Evolutionary conservation across 192 early-diverging fungal species (phyloP).

Genomic region (Neocallimastix lanati): DNA sequence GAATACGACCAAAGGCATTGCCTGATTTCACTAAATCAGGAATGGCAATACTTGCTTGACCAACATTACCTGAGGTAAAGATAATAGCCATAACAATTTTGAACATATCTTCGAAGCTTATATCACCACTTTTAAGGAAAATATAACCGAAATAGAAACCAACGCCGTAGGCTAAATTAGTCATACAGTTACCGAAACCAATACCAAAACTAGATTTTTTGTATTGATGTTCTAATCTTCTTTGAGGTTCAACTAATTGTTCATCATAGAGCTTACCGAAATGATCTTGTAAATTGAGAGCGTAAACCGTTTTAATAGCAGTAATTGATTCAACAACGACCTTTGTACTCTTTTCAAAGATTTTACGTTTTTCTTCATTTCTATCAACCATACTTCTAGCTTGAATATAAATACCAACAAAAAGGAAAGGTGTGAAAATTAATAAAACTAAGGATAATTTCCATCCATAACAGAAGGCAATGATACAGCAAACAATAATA

Average conservation of each 20-base stretch:
- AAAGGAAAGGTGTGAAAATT: conserved; percentile 47
- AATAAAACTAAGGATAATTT: conserved; percentile 42
- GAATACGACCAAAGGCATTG: neutral
- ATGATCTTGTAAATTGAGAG: conserved; percentile 38
- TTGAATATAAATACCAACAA: conserved; percentile 40
- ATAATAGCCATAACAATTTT: neutral
- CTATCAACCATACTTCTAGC: conserved; percentile 21
- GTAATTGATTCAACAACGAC: conserved; percentile 68
- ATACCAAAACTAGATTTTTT: neutral
- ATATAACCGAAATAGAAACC: neutral
- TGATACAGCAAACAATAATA: conserved; percentile 9
- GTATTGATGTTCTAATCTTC: neutral
- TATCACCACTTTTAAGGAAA: neutral
- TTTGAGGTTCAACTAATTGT: neutral
- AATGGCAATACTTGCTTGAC: neutral
- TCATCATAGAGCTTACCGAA: conserved; percentile 16
- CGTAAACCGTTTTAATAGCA: conserved; percentile 67
- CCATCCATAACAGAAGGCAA: conserved; percentile 41
- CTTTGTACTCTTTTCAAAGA: conserved; percentile 45
- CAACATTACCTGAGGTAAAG: neutral
- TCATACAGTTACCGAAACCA: neutral
- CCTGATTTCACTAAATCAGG: neutral
- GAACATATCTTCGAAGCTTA: neutral
- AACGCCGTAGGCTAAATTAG: neutral
- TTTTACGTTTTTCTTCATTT: conserved; percentile 27